Base-by-base conservation (phyloP, 148 eudicot species). In the Beta vulgaris region DNA sequence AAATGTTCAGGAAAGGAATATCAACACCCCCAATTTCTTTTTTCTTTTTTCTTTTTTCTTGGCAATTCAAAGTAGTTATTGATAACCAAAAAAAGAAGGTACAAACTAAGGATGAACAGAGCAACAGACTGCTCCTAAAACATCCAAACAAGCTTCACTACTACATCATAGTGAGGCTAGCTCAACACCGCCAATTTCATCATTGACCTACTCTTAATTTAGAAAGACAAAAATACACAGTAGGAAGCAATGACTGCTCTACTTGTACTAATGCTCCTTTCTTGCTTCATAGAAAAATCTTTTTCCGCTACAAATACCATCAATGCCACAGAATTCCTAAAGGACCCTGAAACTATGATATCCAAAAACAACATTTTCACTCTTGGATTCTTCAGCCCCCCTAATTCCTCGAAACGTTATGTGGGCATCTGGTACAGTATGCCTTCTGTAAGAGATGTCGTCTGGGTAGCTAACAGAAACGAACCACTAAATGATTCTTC, bases 401-500 rank as follows among this genome's bases (percentile, higher is more conserved):
- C 49, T 15, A 68, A 35, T 31, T 59, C 78, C 11, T 49, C 48
- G 60, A 71, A 76, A 21, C 79, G 85, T 12, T 86, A 81, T 3
- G 44, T 86, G 25, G 89, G 85, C 32, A 84, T 86, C 6, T 86
- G 89, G 89, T 86, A 83, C 66, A 73, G 75, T 28, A 71, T 79
- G 23, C 63, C 82, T 40, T 60, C 85, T 1, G 60, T 72, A 21
- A 78, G 73, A 61, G 77, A 76, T 25, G 74, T 84, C 18, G 74
- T 81, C 19, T 86, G 88, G 88, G 85, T 83, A 6, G 88, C 88
- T 0, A 86, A 86, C 71, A 76, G 79, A 40, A 77, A 86, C 53
- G 67, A 53, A 39, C 86, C 86, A 2, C 49, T 86, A 0, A 34
- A 43, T 13, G 75, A 74, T 40, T 40, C 68, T 73, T 65, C 76